A percentile compares a stretch with the other conserved stretches of the same genome.
Evolutionary conservation across 2,329 filamentous ascomycete species (phyloP).

Genomic region (Alternaria brassicae): DNA sequence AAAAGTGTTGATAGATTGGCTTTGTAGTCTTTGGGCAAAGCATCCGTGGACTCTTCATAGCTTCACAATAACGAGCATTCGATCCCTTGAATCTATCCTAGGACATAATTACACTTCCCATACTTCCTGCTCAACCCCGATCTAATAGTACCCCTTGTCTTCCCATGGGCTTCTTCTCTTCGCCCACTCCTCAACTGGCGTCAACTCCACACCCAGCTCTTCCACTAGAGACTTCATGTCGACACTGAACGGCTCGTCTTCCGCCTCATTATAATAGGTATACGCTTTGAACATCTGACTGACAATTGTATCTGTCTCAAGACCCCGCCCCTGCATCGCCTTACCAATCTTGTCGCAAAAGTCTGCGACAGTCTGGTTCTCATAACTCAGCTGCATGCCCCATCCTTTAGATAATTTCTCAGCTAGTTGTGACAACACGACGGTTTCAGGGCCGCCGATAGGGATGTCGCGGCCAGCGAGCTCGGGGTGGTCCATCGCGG

Average conservation of each 20-base stretch:
- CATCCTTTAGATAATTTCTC: constrained; percentile 46
- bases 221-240: constrained; percentile 48
- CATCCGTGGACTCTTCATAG: not conserved
- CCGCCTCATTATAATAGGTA: constrained; percentile 52
- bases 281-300: constrained; percentile 53
- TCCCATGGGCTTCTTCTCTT: constrained; percentile 31
- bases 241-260: constrained; percentile 50
- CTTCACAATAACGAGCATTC: not conserved
- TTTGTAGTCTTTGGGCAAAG: not conserved
- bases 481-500: constrained; percentile 42
- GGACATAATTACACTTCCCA: not conserved
- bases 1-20: not conserved
- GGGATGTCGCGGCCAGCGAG: constrained; percentile 47
- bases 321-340: constrained; percentile 45
- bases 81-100: not conserved
- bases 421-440: constrained; percentile 43
- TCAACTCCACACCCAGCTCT: constrained; percentile 43
- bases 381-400: constrained; percentile 40
- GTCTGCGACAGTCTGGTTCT: constrained; percentile 42
- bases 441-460: constrained; percentile 49
- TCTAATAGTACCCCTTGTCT: constrained; percentile 24
- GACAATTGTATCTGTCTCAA: constrained; percentile 48
- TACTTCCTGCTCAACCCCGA: not conserved
- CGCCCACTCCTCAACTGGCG: constrained; percentile 50
- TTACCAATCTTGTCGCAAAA: constrained; percentile 39